phyloP scores from a whole-genome alignment of 2,329 filamentous ascomycete species.

The Trichoderma brevicompactum region DNA sequence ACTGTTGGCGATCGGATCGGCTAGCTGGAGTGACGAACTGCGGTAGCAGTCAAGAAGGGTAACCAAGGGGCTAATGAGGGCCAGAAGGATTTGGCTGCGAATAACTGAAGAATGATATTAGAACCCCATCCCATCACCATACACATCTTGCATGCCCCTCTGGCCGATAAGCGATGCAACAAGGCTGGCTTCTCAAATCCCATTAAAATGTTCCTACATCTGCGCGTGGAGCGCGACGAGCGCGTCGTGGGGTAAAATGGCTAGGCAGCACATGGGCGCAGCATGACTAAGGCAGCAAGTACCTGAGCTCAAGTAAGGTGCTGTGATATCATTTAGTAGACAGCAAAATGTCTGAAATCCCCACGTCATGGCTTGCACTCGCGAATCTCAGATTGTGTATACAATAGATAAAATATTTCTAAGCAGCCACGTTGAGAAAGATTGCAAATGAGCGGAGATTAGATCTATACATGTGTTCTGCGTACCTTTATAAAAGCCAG shows the following conservation, averaged over 20 bases:
- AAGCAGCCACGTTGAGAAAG: too few relatives aligned
- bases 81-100: neutral
- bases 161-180: neutral
- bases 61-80: neutral
- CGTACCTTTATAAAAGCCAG: too few relatives aligned
- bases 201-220: neutral
- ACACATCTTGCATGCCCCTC: constrained; percentile 9
- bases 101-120: neutral
- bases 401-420: too few relatives aligned
- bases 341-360: too few relatives aligned
- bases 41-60: too few relatives aligned
- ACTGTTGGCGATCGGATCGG: neutral
- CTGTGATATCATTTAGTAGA: too few relatives aligned
- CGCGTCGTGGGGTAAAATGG: constrained; percentile 22
- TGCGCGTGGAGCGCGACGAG: constrained; percentile 12
- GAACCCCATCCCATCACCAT: neutral
- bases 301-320: too few relatives aligned
- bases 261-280: neutral
- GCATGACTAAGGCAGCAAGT: neutral
- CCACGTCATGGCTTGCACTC: too few relatives aligned
- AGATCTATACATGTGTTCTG: too few relatives aligned
- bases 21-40: neutral
- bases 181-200: neutral
- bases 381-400: too few relatives aligned
- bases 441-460: too few relatives aligned